Base-by-base conservation (phyloP, 2,329 filamentous ascomycete species). In the Xylaria sp. region DNA sequence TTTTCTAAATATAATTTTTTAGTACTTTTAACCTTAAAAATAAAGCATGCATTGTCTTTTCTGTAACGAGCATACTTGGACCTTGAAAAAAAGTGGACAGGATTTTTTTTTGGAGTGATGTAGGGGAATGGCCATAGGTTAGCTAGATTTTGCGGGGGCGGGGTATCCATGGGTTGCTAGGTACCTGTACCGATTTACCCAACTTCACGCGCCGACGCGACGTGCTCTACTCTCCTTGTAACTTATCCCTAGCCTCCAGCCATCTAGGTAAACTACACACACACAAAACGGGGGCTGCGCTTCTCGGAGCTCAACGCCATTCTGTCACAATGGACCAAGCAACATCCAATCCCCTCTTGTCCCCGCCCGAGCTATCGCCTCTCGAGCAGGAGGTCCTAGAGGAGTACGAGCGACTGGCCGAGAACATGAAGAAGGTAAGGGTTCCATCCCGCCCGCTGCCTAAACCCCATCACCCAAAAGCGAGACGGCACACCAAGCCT, bases 351-450 rank as follows among this genome's bases (percentile, higher is more conserved):
- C 64, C 65, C 31, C 64, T 74, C 21, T 68, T 75, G 43, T 70
- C 71, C 43, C 78, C 79, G 31, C 82, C 83, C 21, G 86, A 89
- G 70, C 81, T 97, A 64, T 85, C 89, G 0, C 90, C 92, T 4
- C 85, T 96, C 7, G 93, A 99, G 79, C 93, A 97, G 76, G 92
- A 98, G 74, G 90, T 99, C 1, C 82, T 99, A 1, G 93, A 98
- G 64, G 95, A 99, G 77, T 99, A 99, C 73, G 88, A 94, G 68
- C 85, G 90, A 13, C 79, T 99, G 31, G 86, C 94, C 0, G 89
- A 90, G 69, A 99, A 98, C 74, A 89, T 99, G 84, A 96, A 96
- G 72, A 90, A 90, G 79, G 95, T 94, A 78, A 61, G 58, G 9
- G 13, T 37, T n/a, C 37, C 44, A 27, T 35, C 19, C 52, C 17